Evolutionary conservation across 2,329 filamentous ascomycete genomes (phyloP).

Genomic region (Pestalotiopsis sp.): DNA sequence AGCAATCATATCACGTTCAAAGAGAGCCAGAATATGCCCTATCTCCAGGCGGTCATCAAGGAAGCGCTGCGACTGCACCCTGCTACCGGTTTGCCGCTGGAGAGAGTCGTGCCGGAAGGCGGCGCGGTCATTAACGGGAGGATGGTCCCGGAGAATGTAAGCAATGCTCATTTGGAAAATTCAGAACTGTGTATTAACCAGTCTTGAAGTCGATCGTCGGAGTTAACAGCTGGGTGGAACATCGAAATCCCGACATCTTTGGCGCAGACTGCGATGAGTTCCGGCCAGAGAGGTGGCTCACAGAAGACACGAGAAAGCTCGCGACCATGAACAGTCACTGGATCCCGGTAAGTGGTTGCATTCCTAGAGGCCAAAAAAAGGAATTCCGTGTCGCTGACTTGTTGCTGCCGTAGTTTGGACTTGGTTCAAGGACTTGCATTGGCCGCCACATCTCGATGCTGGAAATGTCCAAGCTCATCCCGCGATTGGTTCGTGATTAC

Average conservation of each 20-base stretch:
- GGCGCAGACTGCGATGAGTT: conserved; percentile 36
- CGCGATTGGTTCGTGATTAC: conserved; percentile 36
- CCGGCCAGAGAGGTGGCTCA: conserved; percentile 44
- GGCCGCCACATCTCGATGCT: conserved; percentile 46
- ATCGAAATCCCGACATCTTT: conserved; percentile 33
- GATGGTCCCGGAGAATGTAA: conserved; percentile 26
- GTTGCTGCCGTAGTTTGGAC: conserved; percentile 34
- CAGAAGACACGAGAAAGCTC: conserved; percentile 23
- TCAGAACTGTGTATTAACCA: not conserved
- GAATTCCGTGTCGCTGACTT: not conserved
- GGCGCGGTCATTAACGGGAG: conserved; percentile 28
- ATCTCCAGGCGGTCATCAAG: conserved; percentile 56
- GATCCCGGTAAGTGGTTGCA: conserved; percentile 33
- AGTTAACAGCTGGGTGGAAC: conserved; percentile 38
- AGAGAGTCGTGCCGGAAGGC: conserved; percentile 25
- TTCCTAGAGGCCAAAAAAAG: not conserved
- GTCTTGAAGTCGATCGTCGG: conserved; percentile 36
- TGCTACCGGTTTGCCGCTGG: conserved; percentile 26
- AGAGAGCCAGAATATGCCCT: conserved; percentile 38
- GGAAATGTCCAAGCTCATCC: conserved; percentile 46
- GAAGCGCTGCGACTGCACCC: conserved; percentile 44
- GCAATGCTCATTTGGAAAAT: not conserved
- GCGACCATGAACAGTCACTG: conserved; percentile 32
- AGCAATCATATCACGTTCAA: conserved; percentile 22
- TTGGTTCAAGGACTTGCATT: conserved; percentile 44